These are phyloP conservation scores for Paecilomyces niveus DNA, from an alignment of 2,329 filamentous ascomycete species.

Conservation along the genomic window DNA sequence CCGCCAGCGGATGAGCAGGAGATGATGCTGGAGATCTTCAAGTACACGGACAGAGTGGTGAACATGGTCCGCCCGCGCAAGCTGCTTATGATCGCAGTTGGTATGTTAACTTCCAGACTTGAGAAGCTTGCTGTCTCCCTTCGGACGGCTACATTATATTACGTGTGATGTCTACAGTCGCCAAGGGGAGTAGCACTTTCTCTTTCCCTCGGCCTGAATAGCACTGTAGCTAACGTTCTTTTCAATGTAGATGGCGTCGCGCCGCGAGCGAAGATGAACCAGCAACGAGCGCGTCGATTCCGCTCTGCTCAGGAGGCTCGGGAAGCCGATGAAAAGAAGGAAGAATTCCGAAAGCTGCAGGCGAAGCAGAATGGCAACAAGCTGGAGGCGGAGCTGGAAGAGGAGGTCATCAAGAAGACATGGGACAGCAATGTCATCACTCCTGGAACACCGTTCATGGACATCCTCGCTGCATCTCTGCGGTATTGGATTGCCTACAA, in stretches of 20 bases:
- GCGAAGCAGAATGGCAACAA: slow-evolving; percentile 67
- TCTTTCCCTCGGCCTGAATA: neutral
- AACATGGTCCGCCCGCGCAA: slow-evolving; percentile 98
- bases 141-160: slow-evolving; percentile 21
- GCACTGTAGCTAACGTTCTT: slow-evolving; percentile 17
- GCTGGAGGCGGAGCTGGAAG: slow-evolving; percentile 55
- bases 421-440: slow-evolving; percentile 90
- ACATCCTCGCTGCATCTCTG: slow-evolving; percentile 80
- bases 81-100: slow-evolving; percentile 93
- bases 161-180: slow-evolving; percentile 17
- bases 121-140: slow-evolving; percentile 11
- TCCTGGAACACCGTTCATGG: slow-evolving; percentile 97
- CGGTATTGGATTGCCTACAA: slow-evolving; percentile 98
- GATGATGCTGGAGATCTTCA: slow-evolving; percentile 99
- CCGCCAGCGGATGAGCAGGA: slow-evolving; percentile 91
- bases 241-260: slow-evolving; percentile 73
- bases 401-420: slow-evolving; percentile 68
- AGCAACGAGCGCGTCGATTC: slow-evolving; percentile 93
- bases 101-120: slow-evolving; percentile 36
- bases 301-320: slow-evolving; percentile 88
- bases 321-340: slow-evolving; percentile 87
- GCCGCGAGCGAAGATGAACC: slow-evolving; percentile 98
- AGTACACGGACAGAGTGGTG: slow-evolving; percentile 96
- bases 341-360: slow-evolving; percentile 77
- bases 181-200: slow-evolving; percentile 22